Percentiles rank a stretch among this genome's conserved stretches.
Evolutionary conservation across 2,329 filamentous ascomycete genomes (phyloP).

Genomic region (Diaporthe caulivora): DNA sequence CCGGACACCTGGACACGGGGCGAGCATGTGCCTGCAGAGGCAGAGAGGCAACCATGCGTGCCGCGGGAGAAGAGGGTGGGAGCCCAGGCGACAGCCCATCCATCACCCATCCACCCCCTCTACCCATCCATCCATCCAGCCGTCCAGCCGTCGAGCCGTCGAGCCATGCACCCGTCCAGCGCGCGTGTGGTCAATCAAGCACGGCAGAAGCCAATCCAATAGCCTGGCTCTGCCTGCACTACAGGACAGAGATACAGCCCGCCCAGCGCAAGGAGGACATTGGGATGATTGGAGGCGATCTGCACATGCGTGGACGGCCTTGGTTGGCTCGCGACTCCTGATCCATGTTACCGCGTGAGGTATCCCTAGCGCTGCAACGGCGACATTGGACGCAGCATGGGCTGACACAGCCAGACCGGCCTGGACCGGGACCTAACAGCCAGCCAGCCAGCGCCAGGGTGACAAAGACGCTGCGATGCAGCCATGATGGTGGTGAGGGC

Average conservation of each 20-base stretch:
- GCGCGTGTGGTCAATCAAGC: slow-evolving; percentile 1
- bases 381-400: slow-evolving; percentile 27
- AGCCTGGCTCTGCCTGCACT: slow-evolving; percentile 13
- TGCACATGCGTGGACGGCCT: slow-evolving; percentile 37
- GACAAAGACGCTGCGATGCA: slow-evolving; percentile 9
- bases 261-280: slow-evolving; percentile 12
- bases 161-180: background rate
- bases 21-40: slow-evolving; percentile 17
- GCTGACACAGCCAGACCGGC: slow-evolving; percentile 30
- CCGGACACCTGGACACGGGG: slow-evolving; percentile 19
- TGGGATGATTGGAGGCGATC: slow-evolving; percentile 30
- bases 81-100: slow-evolving; percentile 14
- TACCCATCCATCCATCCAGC: background rate
- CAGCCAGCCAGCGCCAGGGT: background rate
- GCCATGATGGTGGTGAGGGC: background rate
- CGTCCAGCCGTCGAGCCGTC: background rate
- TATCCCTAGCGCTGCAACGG: slow-evolving; percentile 35
- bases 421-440: slow-evolving; percentile 22
- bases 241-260: background rate
- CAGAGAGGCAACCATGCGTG: slow-evolving; percentile 1
- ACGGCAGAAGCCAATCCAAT: slow-evolving; percentile 29
- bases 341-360: slow-evolving; percentile 32
- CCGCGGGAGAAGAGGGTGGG: background rate
- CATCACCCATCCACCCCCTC: background rate
- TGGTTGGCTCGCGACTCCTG: slow-evolving; percentile 36